Conservation (phyloP, 257 asterid genomes). For the Sherardia arvensis region DNA sequence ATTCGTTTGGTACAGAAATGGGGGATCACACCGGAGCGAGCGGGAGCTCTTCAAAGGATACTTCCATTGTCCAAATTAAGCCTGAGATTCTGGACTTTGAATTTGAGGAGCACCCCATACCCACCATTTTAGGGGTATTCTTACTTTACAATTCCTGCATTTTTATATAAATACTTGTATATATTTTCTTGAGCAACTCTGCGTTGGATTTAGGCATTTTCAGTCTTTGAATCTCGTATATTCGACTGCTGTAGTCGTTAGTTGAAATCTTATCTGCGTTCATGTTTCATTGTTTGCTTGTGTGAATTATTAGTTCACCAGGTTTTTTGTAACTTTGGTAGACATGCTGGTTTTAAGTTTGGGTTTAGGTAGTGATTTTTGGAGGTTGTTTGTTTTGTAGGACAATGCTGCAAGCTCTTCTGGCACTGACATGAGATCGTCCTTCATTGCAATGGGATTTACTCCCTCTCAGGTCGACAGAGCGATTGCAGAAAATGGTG, state of each 20-base stretch:
- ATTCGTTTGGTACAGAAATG: conserved; percentile 24
- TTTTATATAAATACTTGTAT: too few relatives aligned
- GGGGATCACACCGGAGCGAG: conserved; percentile 41
- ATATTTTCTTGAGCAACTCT: too few relatives aligned
- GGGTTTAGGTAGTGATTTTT: conserved; percentile 7
- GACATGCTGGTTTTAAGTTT: not conserved
- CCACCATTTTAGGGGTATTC: conserved; percentile 34
- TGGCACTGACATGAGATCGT: conserved; percentile 45
- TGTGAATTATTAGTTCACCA: not conserved
- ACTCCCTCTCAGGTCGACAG: conserved; percentile 58
- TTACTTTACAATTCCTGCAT: not conserved
- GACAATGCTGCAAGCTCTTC: conserved; percentile 73
- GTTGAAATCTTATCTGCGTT: too few relatives aligned
- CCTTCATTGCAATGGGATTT: conserved; percentile 86
- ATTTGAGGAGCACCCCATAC: conserved; percentile 20
- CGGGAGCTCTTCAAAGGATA: conserved; percentile 32
- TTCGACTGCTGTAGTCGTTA: too few relatives aligned
- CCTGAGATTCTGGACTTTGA: conserved; percentile 53
- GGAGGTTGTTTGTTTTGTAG: conserved; percentile 24
- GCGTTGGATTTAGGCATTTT: not conserved
- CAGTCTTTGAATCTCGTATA: not conserved
- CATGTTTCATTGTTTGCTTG: too few relatives aligned
- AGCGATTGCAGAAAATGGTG: conserved; percentile 74
- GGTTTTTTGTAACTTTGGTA: not conserved
- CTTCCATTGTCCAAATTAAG: conserved; percentile 22